These are phyloP conservation scores for Calonectria ilicicola DNA, from an alignment of 2,329 filamentous ascomycete genomes.

Conservation along the genomic window DNA sequence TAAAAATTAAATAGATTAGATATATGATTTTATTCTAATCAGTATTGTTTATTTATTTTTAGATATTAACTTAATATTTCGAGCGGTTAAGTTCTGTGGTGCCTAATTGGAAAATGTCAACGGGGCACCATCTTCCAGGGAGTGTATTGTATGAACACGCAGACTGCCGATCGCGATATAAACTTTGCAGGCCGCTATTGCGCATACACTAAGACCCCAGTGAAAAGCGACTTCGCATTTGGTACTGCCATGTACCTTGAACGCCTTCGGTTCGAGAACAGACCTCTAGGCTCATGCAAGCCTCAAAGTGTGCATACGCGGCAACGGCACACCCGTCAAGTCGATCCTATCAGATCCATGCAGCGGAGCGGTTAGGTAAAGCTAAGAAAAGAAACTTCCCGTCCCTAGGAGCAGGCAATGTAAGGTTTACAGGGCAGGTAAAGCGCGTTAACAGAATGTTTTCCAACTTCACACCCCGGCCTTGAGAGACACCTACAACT, in stretches of 20 bases:
- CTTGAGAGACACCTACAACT: background rate
- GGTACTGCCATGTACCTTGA: background rate
- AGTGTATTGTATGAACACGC: no score
- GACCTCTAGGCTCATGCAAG: background rate
- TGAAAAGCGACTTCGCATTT: background rate
- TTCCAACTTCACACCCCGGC: background rate
- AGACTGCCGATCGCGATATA: background rate
- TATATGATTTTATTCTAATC: no score
- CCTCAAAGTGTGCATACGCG: background rate
- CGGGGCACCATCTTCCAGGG: no score
- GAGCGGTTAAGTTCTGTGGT: no score
- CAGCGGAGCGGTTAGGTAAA: background rate
- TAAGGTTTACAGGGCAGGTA: background rate
- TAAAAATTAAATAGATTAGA: no score
- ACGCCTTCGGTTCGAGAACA: background rate
- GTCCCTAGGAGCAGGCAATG: background rate
- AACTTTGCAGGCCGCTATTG: background rate
- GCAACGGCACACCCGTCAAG: background rate
- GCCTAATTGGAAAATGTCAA: no score
- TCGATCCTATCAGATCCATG: background rate
- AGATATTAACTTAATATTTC: no score
- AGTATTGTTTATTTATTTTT: no score
- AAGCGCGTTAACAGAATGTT: background rate
- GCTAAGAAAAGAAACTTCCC: conserved; percentile 4
- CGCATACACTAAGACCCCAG: background rate